Percentiles rank a stretch among this genome's conserved stretches.
Conservation (phyloP, 192 early-diverging fungal species). For the Entomortierella parvispora region DNA sequence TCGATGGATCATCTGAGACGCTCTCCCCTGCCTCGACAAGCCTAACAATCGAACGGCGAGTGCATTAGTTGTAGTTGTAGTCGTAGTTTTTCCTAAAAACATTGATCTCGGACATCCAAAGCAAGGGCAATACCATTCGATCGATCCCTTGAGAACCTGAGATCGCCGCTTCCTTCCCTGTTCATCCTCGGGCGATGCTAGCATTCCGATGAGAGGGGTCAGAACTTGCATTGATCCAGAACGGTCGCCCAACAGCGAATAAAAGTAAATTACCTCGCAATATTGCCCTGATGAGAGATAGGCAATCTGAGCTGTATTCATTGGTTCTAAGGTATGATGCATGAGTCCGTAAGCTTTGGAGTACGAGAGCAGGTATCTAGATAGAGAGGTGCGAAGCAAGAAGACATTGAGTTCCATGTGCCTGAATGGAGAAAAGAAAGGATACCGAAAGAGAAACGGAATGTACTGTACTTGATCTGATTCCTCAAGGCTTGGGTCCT, state of each 20-base stretch:
- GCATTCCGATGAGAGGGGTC: too few species aligned
- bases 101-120: neutral
- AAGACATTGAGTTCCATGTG: too few species aligned
- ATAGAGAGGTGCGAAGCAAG: neutral
- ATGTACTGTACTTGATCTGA: constrained; percentile 17
- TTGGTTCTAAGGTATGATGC: neutral
- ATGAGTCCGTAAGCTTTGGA: constrained; percentile 7
- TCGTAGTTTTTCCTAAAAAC: neutral
- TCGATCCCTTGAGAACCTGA: constrained; percentile 39
- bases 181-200: constrained; percentile 40
- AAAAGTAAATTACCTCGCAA: constrained; percentile 27
- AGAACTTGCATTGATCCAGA: too few species aligned
- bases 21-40: constrained; percentile 25
- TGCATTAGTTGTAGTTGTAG: neutral
- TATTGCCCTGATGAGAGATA: constrained; percentile 24
- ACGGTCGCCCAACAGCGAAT: too few species aligned
- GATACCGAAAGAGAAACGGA: neutral
- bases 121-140: constrained; percentile 20
- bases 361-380: constrained; percentile 29
- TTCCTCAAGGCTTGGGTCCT: constrained; percentile 5
- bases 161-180: constrained; percentile 3
- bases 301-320: constrained; percentile 7
- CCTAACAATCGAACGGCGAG: constrained; percentile 1
- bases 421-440: too few species aligned
- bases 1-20: neutral